Evolutionary conservation across 257 asterid genomes (phyloP).

Genomic region (Plantago ovata): DNA sequence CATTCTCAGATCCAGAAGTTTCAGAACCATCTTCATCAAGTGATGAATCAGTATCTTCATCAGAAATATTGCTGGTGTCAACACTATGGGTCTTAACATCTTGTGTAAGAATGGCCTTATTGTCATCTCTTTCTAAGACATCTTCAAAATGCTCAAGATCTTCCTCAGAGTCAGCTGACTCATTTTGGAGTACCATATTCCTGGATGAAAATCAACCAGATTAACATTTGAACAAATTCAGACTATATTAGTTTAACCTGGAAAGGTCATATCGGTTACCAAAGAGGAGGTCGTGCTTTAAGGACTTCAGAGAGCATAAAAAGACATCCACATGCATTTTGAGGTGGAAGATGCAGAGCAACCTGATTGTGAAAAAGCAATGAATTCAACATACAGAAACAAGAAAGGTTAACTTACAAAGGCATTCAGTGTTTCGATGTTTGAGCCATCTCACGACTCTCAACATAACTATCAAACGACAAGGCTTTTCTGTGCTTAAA

Average conservation of each 20-base stretch:
- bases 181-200: slow-evolving; percentile 79
- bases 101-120: slow-evolving; percentile 25
- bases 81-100: slow-evolving; percentile 24
- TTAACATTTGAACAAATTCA: slow-evolving; percentile 9
- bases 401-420: no score
- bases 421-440: no score
- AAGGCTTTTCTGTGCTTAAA: no score
- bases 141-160: slow-evolving; percentile 93
- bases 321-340: slow-evolving; percentile 93
- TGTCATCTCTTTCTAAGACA: slow-evolving; percentile 50
- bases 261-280: slow-evolving; percentile 46
- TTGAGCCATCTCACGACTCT: no score
- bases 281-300: slow-evolving; percentile 86
- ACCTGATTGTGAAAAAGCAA: slow-evolving; percentile 35
- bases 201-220: slow-evolving; percentile 33
- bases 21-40: slow-evolving; percentile 39
- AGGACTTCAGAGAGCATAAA: slow-evolving; percentile 92
- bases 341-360: slow-evolving; percentile 93
- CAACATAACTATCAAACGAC: no score
- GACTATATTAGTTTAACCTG: background rate
- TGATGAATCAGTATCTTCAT: slow-evolving; percentile 37
- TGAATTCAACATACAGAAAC: no score
- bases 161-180: slow-evolving; percentile 72
- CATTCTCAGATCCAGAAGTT: slow-evolving; percentile 44
- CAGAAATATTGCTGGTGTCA: slow-evolving; percentile 26